Evolutionary conservation across 208 protist species (phyloP), one percentile per base, ranked within the genome.

Genomic region (Lotmaria passim): DNA sequence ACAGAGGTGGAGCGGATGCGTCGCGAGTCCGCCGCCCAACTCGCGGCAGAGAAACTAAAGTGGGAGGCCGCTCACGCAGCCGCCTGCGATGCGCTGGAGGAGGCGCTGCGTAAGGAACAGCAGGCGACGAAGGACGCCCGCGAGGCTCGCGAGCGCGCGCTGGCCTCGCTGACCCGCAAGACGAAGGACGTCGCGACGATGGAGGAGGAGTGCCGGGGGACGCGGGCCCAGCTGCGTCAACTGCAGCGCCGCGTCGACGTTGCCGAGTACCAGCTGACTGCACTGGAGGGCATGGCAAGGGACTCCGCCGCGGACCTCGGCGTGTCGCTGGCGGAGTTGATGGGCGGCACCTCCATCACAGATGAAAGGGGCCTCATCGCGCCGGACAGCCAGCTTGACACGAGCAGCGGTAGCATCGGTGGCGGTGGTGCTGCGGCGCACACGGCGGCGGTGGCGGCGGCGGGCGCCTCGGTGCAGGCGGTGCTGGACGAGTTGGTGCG

Each of bases 401-500:
- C 44, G 4, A 53, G 33, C 47, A 41, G 38, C 12, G 60, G 28
- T 31, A 31, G 2, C 12, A 26, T 17, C 47, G 44, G 14, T 12
- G 44, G 26, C 56, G 39, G 11, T 31, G 53, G 31, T 33, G 52
- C 33, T n/a, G 52, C 57, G 26, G 43, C 59, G 24, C 19, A 15
- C 7, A 59, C 69, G 30, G 41, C 43, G 4, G 23, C 47, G 6
- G 28, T 30, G 60, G 43, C 46, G n/a, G 60, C 53, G 3, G 53
- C 34, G 7, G 53, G 56, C 6, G 72, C 75, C 10, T 61, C 78
- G 14, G 75, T 85, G 31, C 67, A 69, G 50, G 33, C 57, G 34
- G 75, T 85, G 11, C 36, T 88, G 28, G 75, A 82, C 38, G 72
- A 68, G 50, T 62, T 88, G n/a, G 71, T 83, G 14, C 71, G 76